Base-by-base conservation (phyloP, 2,329 filamentous ascomycete genomes). In the Pseudocercospora pini-densiflorae region DNA sequence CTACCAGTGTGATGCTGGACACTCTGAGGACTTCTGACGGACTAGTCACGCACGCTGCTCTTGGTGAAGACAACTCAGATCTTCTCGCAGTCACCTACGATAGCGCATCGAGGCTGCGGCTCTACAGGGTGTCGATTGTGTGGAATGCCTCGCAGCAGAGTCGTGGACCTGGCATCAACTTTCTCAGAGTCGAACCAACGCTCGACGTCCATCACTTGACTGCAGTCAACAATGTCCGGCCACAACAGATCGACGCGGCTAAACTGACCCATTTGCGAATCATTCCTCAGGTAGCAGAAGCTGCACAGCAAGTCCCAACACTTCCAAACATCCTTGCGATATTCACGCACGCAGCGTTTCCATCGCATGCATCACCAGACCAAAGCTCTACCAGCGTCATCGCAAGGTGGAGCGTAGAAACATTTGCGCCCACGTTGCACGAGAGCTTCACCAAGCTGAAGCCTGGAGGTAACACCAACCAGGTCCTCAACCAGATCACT, bases 371-470 rank as follows among this genome's bases (percentile, higher is more conserved):
- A 80, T 61, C 84, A 84, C 84, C 89, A 31, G 89, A 86, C 61
- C 84, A 86, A 49, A 88, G 89, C 70, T 87, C 87, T 0, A 88
- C 91, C 71, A 97, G 90, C 71, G 86, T 94, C 47, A 84, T 98
- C 68, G 89, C 93, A 69, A 87, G 91, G 68, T 98, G 94, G 94
- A 90, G 95, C 71, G 77, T 94, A 9, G 84, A 86, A 33, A 88
- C 91, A 33, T 59, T 70, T 27, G 70, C 69, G 16, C 72, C 72
- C 1, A 70, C 64, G 0, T 64, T 78, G 6, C 76, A 80, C 40
- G 77, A 77, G 14, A 75, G 75, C 21, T 82, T 81, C 67, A 72
- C 75, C 23, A 76, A 75, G 51, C 71, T 77, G 43, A 78, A 75
- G 59, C 62, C 66, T 33, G 71, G 68, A 43, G 57, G 60, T 23